Conservation (phyloP, 768 basidiomycete species). For the Nevesoporus exiguus region DNA sequence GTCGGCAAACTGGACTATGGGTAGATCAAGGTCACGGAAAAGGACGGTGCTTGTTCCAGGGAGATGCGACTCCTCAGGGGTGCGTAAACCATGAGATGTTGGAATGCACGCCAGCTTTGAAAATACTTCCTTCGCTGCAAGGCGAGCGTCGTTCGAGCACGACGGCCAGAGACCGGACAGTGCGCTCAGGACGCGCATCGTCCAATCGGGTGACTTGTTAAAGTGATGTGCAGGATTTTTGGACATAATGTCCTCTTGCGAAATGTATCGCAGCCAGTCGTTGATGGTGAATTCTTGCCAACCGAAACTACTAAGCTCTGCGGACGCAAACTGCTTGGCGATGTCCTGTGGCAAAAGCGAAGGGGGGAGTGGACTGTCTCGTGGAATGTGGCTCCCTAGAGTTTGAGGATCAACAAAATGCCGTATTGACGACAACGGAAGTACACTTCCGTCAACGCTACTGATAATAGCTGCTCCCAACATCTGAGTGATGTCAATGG, state of each 20-base stretch:
- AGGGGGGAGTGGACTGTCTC: constrained; percentile 10
- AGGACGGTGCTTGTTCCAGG: not conserved
- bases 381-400: constrained; percentile 47
- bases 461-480: constrained; percentile 67
- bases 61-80: not conserved
- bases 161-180: not conserved
- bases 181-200: not conserved
- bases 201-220: not conserved
- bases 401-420: constrained; percentile 67
- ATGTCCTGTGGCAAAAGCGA: constrained; percentile 10
- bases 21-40: not conserved
- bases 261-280: constrained; percentile 72
- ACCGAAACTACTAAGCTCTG: constrained; percentile 57
- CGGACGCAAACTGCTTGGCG: constrained; percentile 48
- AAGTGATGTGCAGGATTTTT: not conserved
- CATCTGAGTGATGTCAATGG: constrained; percentile 44
- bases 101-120: not conserved
- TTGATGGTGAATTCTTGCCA: constrained; percentile 73
- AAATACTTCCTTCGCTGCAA: not conserved
- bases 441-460: constrained; percentile 47
- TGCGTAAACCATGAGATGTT: not conserved
- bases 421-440: constrained; percentile 66
- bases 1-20: not conserved
- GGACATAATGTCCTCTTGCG: constrained; percentile 18
- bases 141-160: not conserved